Evolutionary conservation across 352 stramenopile genomes (phyloP).

Genomic region (Pythium scleroteichum): DNA sequence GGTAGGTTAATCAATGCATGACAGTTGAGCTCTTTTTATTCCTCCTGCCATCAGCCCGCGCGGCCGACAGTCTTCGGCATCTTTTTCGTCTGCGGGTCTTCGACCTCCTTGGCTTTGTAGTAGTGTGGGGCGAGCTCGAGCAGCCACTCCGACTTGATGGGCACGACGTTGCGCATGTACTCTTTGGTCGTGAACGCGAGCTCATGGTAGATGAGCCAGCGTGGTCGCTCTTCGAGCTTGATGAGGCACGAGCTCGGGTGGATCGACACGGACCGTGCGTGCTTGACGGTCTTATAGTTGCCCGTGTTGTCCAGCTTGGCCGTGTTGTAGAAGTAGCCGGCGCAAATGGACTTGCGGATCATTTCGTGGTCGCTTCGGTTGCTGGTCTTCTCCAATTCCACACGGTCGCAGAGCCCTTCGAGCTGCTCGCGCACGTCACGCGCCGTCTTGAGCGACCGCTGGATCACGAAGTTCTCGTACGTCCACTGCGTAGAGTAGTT

Average conservation of each 20-base stretch:
- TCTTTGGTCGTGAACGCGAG: conserved; percentile 99
- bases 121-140: conserved; percentile 99
- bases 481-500: conserved; percentile 98
- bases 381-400: conserved; percentile 93
- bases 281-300: conserved; percentile 99
- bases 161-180: conserved; percentile 97
- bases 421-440: conserved; percentile 99
- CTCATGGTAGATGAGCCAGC: conserved; percentile 99
- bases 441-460: conserved; percentile 96
- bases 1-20: neutral
- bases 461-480: conserved; percentile 97
- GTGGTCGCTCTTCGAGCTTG: conserved; percentile 87
- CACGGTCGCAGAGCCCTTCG: conserved; percentile 97
- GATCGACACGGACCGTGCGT: conserved; percentile 96
- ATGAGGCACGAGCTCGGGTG: conserved; percentile 98
- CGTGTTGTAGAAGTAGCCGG: conserved; percentile 99
- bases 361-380: conserved; percentile 90
- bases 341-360: conserved; percentile 97
- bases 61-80: conserved; percentile 91
- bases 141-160: conserved; percentile 98
- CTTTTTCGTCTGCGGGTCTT: conserved; percentile 95
- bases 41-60: conserved; percentile 28
- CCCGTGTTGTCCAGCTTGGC: conserved; percentile 95
- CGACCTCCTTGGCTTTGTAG: conserved; percentile 97
- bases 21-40: neutral